phyloP scores from a whole-genome alignment of 306 rosid species.

The Vicia sativa region DNA sequence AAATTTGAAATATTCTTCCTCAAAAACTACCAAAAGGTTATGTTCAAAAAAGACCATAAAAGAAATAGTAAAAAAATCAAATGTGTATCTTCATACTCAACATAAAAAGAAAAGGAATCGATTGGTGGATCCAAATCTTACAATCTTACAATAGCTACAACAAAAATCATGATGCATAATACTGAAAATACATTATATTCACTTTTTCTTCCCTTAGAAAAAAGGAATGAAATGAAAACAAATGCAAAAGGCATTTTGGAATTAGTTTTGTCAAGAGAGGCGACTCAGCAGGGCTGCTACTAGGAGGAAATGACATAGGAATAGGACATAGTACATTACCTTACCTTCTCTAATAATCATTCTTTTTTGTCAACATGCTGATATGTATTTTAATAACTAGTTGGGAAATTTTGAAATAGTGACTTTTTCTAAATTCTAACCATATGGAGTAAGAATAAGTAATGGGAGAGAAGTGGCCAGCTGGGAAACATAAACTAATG shows the following conservation, averaged over 20 bases:
- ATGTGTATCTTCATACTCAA: not conserved
- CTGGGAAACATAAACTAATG: constrained; percentile 44
- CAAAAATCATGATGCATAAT: not conserved
- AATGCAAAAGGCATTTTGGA: constrained; percentile 38
- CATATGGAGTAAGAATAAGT: constrained; percentile 34
- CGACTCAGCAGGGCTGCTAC: constrained; percentile 36
- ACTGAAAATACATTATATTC: constrained; percentile 24
- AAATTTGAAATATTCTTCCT: constrained; percentile 39
- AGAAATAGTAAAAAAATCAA: constrained; percentile 23
- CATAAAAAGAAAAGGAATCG: not conserved
- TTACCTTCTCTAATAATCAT: constrained; percentile 1
- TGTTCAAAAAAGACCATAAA: constrained; percentile 24
- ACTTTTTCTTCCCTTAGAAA: constrained; percentile 20
- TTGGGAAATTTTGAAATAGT: constrained; percentile 37
- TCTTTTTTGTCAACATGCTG: constrained; percentile 19
- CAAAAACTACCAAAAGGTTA: constrained; percentile 44
- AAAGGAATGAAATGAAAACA: not conserved
- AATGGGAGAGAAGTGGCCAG: constrained; percentile 47
- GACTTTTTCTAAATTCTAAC: constrained; percentile 32
- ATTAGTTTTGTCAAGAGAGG: constrained; percentile 51
- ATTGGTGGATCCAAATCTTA: constrained; percentile 27
- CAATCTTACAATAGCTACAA: constrained; percentile 14
- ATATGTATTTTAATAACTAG: constrained; percentile 41
- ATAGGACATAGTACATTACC: constrained; percentile 3
- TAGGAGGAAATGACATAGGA: constrained; percentile 24